Conservation (phyloP, 331 rosid genomes). For the Acacia concinna region DNA sequence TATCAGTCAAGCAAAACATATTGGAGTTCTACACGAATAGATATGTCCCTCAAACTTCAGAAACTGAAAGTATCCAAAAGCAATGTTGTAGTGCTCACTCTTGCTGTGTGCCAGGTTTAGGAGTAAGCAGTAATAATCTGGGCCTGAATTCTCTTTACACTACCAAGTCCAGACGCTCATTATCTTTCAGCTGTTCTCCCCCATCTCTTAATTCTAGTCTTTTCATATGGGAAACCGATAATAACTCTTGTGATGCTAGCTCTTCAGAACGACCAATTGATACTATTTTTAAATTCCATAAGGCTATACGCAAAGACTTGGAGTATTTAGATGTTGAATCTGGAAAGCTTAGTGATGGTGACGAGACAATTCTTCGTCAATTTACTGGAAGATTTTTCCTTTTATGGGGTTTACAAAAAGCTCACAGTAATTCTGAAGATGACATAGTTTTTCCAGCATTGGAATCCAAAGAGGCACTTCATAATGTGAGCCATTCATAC, state of each 20-base stretch:
- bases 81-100: constrained; percentile 60
- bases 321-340: constrained; percentile 97
- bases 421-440: constrained; percentile 99
- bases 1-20: constrained; percentile 54
- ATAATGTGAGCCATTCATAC: constrained; percentile 95
- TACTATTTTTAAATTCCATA: constrained; percentile 95
- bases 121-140: constrained; percentile 81
- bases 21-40: constrained; percentile 43
- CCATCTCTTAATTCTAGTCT: constrained; percentile 96
- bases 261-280: constrained; percentile 87
- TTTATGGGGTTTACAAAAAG: constrained; percentile 96
- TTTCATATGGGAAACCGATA: constrained; percentile 86
- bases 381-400: constrained; percentile 94
- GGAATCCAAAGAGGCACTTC: constrained; percentile 98
- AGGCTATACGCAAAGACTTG: constrained; percentile 95
- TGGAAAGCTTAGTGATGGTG: constrained; percentile 83
- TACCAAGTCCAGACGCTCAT: constrained; percentile 81
- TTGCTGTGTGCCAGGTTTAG: constrained; percentile 92
- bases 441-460: constrained; percentile 96
- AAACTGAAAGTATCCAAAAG: constrained; percentile 51
- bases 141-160: constrained; percentile 68
- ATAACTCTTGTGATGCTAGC: constrained; percentile 54
- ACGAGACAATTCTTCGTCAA: constrained; percentile 68
- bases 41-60: constrained; percentile 40
- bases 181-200: constrained; percentile 85